A percentile compares a stretch with the other conserved stretches of the same genome.
phyloP scores from a whole-genome alignment of 1,284 basidiomycete genomes.

The Irpex rosettiformis region DNA sequence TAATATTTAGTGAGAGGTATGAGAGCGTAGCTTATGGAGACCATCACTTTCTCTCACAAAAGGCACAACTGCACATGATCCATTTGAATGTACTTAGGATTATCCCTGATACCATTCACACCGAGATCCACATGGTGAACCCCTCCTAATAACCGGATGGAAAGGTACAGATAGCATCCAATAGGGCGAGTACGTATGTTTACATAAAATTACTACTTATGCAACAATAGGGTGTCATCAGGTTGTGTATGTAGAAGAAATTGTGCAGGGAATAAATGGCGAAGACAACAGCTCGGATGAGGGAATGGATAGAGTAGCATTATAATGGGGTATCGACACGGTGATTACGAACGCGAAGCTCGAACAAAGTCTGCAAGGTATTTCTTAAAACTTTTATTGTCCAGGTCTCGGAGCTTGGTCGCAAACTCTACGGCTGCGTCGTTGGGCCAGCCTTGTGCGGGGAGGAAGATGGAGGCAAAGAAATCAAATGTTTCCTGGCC shows the following conservation, averaged over 20 bases:
- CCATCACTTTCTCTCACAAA: no score
- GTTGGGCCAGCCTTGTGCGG: conserved; percentile 84
- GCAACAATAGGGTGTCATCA: no score
- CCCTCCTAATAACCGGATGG: no score
- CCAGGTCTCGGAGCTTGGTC: conserved; percentile 72
- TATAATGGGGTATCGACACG: neutral
- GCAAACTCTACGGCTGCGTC: conserved; percentile 80
- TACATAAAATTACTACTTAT: no score
- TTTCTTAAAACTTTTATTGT: conserved; percentile 83
- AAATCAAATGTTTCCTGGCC: conserved; percentile 85
- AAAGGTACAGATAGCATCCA: no score
- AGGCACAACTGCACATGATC: no score
- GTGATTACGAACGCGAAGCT: conserved; percentile 43
- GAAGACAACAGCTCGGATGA: neutral
- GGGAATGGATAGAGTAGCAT: neutral
- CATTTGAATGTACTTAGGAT: no score
- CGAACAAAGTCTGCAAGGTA: conserved; percentile 86
- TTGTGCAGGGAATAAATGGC: neutral
- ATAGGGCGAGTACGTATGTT: no score
- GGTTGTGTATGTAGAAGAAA: neutral
- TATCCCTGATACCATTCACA: no score
- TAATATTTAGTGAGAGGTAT: no score
- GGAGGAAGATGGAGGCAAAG: conserved; percentile 79
- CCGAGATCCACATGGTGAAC: no score
- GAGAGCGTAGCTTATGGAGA: no score